Conservation (phyloP, 129 eudicot genomes). For the Lactuca saligna region DNA sequence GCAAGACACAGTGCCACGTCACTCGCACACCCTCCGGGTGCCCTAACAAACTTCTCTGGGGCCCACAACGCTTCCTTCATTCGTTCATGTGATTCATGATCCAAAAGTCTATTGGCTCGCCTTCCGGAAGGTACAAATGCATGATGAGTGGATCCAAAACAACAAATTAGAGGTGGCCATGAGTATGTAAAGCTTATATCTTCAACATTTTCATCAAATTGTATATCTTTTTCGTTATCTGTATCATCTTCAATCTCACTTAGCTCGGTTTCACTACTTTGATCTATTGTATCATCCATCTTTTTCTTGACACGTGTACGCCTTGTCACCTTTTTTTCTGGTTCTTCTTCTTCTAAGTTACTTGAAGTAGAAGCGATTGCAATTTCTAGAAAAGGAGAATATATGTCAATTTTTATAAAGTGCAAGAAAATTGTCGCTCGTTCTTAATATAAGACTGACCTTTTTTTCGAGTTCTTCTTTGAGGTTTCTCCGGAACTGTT, state of each 20-base stretch:
- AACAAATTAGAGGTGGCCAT: slow-evolving; percentile 94
- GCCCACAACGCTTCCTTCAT: slow-evolving; percentile 71
- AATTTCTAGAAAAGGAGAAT: slow-evolving; percentile 14
- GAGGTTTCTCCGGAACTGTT: slow-evolving; percentile 48
- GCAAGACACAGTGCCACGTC: slow-evolving; percentile 87
- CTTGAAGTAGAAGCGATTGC: slow-evolving; percentile 39
- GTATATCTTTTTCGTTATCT: slow-evolving; percentile 53
- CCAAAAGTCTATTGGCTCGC: slow-evolving; percentile 74
- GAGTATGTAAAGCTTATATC: slow-evolving; percentile 73
- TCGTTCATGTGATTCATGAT: slow-evolving; percentile 68
- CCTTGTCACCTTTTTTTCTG: slow-evolving; percentile 56
- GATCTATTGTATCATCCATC: slow-evolving; percentile 29
- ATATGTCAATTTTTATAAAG: neutral
- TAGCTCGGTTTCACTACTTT: slow-evolving; percentile 48
- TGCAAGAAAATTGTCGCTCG: neutral
- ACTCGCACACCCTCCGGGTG: slow-evolving; percentile 85
- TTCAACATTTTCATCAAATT: slow-evolving; percentile 47
- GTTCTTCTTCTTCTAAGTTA: slow-evolving; percentile 42
- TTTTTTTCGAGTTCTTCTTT: slow-evolving; percentile 58
- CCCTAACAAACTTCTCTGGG: slow-evolving; percentile 86
- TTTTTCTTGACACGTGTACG: slow-evolving; percentile 63
- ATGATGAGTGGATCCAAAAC: slow-evolving; percentile 85
- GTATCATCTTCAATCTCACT: slow-evolving; percentile 54
- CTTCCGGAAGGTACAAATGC: slow-evolving; percentile 83
- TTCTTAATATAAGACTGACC: slow-evolving; percentile 37